Percentiles rank a stretch among this genome's conserved stretches.
These are phyloP conservation scores for Floccularia luteovirens DNA, from an alignment of 768 basidiomycete species.

Conservation along the genomic window DNA sequence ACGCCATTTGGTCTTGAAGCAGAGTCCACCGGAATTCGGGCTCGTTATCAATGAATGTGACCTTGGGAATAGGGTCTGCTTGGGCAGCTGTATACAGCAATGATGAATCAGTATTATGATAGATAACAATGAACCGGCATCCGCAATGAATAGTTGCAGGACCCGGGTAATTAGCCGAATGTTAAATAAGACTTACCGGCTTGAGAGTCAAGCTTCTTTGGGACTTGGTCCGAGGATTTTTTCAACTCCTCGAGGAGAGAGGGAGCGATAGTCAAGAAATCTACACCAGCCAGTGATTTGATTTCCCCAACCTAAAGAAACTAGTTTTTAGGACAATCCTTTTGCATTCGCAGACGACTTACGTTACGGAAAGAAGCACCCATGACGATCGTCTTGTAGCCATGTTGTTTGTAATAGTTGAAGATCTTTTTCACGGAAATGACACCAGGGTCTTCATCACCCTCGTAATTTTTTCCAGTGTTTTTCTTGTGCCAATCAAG, in stretches of 20 bases:
- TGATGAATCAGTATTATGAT: background rate
- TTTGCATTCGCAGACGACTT: slow-evolving; percentile 16
- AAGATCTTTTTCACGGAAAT: slow-evolving; percentile 93
- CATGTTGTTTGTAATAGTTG: slow-evolving; percentile 99
- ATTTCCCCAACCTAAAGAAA: slow-evolving; percentile 74
- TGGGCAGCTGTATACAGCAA: slow-evolving; percentile 32
- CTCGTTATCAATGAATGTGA: slow-evolving; percentile 86
- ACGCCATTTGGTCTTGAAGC: slow-evolving; percentile 94
- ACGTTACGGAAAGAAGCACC: slow-evolving; percentile 99
- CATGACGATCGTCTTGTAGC: slow-evolving; percentile 99
- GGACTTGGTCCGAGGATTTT: slow-evolving; percentile 67
- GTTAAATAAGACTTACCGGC: slow-evolving; percentile 35
- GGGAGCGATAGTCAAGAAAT: slow-evolving; percentile 96
- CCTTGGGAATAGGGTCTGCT: slow-evolving; percentile 65
- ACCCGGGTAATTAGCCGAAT: slow-evolving; percentile 3
- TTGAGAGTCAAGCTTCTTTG: slow-evolving; percentile 73
- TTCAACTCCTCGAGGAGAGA: slow-evolving; percentile 88
- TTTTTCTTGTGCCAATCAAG: slow-evolving; percentile 99
- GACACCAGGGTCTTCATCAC: slow-evolving; percentile 94
- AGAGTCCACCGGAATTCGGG: slow-evolving; percentile 94
- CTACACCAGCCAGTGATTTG: slow-evolving; percentile 90
- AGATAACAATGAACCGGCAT: too few species aligned
- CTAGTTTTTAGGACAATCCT: slow-evolving; percentile 4
- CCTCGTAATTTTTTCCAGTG: slow-evolving; percentile 82
- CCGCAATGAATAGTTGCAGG: too few species aligned